phyloP scores from a whole-genome alignment of 176 grass and related monocot genomes.

The Chloris gayana region DNA sequence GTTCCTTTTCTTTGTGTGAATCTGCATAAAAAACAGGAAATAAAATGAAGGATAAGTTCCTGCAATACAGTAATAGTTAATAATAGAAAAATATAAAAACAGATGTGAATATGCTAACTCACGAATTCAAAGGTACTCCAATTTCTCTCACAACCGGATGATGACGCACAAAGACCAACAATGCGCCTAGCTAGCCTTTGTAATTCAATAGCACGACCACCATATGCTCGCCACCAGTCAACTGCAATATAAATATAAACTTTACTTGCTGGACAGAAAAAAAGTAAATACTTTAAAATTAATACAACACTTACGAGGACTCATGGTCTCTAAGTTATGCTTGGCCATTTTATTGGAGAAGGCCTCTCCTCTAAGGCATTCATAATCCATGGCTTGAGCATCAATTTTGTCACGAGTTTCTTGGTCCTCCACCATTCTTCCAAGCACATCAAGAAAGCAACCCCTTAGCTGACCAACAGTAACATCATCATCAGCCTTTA shows the following conservation, averaged over 20 bases:
- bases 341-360: no score
- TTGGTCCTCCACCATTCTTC: no score
- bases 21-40: background rate
- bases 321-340: no score
- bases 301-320: no score
- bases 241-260: background rate
- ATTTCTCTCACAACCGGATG: background rate
- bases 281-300: no score
- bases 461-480: background rate
- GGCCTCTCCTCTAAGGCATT: no score
- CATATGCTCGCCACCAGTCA: background rate
- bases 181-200: background rate
- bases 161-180: background rate
- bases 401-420: no score
- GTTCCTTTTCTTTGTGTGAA: background rate
- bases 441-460: background rate
- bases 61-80: no score
- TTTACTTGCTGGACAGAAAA: no score
- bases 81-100: no score
- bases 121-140: background rate
- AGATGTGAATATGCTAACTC: background rate
- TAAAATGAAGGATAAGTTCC: background rate
- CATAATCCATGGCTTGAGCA: no score
- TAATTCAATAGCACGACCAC: background rate
- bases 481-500: background rate